Conservation (phyloP, 768 basidiomycete genomes). For the Naganishia onofrii region DNA sequence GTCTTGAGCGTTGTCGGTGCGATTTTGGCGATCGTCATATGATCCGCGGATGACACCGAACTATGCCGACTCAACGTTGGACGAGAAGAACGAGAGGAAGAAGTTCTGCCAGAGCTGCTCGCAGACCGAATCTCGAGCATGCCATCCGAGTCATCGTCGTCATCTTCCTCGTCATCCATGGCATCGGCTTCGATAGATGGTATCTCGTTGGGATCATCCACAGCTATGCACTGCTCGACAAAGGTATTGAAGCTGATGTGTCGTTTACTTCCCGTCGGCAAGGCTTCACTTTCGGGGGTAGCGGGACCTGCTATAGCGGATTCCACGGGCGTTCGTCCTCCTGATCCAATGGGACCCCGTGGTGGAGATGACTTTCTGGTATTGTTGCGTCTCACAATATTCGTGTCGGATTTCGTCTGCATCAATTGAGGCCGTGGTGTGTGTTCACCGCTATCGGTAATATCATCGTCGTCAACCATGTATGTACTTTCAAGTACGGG, state of each 20-base stretch:
- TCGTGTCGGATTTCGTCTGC: constrained; percentile 86
- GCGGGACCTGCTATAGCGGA: background rate
- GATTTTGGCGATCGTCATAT: constrained; percentile 69
- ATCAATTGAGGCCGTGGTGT: constrained; percentile 61
- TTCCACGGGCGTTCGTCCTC: constrained; percentile 34
- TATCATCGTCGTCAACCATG: constrained; percentile 36
- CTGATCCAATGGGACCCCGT: constrained; percentile 55
- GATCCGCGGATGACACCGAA: constrained; percentile 52
- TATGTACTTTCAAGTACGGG: constrained; percentile 60
- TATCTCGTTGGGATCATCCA: constrained; percentile 52
- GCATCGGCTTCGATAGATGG: constrained; percentile 30
- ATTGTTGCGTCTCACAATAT: constrained; percentile 59
- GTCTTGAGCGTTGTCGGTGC: constrained; percentile 86
- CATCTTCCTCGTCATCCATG: constrained; percentile 47
- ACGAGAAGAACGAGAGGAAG: constrained; percentile 42
- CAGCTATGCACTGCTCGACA: constrained; percentile 84
- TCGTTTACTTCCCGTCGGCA: constrained; percentile 57
- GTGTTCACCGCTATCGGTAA: constrained; percentile 52
- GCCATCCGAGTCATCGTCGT: constrained; percentile 58
- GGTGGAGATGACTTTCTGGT: constrained; percentile 70
- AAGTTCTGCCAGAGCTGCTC: constrained; percentile 37
- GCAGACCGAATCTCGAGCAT: constrained; percentile 66
- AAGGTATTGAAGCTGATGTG: constrained; percentile 98
- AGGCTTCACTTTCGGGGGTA: constrained; percentile 23
- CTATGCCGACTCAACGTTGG: constrained; percentile 45